These are phyloP conservation scores for Ophiostoma himal-ulmi DNA, from an alignment of 2,329 filamentous ascomycete species.

Conservation along the genomic window DNA sequence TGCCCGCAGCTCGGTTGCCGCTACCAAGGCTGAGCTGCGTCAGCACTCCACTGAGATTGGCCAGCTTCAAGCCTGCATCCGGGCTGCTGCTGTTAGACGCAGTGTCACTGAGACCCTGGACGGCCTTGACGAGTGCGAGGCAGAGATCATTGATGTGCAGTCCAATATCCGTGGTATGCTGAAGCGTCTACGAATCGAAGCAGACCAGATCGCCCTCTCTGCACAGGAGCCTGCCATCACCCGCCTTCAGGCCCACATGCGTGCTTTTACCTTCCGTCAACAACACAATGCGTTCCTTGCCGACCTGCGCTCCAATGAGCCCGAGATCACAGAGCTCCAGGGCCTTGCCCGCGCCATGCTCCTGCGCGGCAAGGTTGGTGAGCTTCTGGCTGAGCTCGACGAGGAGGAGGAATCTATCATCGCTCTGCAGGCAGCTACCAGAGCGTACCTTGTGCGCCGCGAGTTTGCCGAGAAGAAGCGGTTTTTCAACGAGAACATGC, in stretches of 20 bases:
- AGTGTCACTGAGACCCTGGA: conserved; percentile 46
- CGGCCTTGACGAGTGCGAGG: conserved; percentile 42
- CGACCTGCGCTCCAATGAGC: conserved; percentile 62
- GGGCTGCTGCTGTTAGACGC: conserved; percentile 50
- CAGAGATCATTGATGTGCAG: conserved; percentile 49
- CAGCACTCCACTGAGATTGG: conserved; percentile 41
- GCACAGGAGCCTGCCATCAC: conserved; percentile 52
- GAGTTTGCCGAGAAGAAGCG: conserved; percentile 78
- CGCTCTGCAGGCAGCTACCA: conserved; percentile 67
- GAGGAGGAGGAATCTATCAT: conserved; percentile 72
- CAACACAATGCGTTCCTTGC: conserved; percentile 58
- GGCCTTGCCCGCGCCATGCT: conserved; percentile 73
- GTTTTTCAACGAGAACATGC: conserved; percentile 94
- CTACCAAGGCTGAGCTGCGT: conserved; percentile 45
- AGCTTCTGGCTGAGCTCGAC: conserved; percentile 69
- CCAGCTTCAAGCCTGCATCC: conserved; percentile 47
- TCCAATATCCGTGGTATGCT: conserved; percentile 57
- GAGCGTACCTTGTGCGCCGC: conserved; percentile 66
- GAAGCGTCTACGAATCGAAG: conserved; percentile 45
- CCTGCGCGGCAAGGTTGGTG: conserved; percentile 65
- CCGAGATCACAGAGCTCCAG: conserved; percentile 65
- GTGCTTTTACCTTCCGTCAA: conserved; percentile 60
- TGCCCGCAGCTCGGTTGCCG: conserved; percentile 41
- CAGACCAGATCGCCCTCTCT: conserved; percentile 51
- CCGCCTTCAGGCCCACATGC: conserved; percentile 59